Conservation (phyloP, 1,139 yeast species). For the Pichia sp. region DNA sequence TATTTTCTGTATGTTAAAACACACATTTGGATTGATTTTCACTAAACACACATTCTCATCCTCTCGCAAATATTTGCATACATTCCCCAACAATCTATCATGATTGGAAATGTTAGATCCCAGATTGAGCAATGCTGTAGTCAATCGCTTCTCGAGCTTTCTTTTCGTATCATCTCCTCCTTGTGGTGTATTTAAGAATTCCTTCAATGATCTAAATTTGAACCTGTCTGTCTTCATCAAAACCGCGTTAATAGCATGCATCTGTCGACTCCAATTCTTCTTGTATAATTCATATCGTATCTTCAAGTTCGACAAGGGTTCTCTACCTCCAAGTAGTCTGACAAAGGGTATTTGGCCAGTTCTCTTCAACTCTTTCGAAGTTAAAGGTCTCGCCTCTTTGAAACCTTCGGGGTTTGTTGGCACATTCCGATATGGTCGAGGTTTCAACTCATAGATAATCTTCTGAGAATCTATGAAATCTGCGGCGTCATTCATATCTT, state of each 20-base stretch:
- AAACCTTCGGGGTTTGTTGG: slow-evolving; percentile 9
- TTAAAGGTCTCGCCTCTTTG: slow-evolving; percentile 17
- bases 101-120: slow-evolving; percentile 57
- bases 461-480: slow-evolving; percentile 25
- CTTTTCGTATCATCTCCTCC: slow-evolving; percentile 8
- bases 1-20: slow-evolving; percentile 10
- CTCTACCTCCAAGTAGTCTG: slow-evolving; percentile 35
- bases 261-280: slow-evolving; percentile 35
- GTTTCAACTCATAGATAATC: slow-evolving; percentile 24
- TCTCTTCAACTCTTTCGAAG: slow-evolving; percentile 8
- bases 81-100: slow-evolving; percentile 38
- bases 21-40: slow-evolving; percentile 21
- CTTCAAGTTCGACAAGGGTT: slow-evolving; percentile 30
- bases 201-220: slow-evolving; percentile 30
- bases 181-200: slow-evolving; percentile 29
- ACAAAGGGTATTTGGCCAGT: no score
- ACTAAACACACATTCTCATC: slow-evolving; percentile 17
- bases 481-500: no score
- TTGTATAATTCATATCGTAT: slow-evolving; percentile 36
- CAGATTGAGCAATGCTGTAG: slow-evolving; percentile 41
- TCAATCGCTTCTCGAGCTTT: slow-evolving; percentile 26
- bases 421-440: no score
- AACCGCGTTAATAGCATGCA: slow-evolving; percentile 32
- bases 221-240: slow-evolving; percentile 35
- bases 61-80: slow-evolving; percentile 27